Percentiles rank a stretch among this genome's conserved stretches.
Evolutionary conservation across 2,329 filamentous ascomycete species (phyloP).

Genomic region (Hypoxylon sp.): DNA sequence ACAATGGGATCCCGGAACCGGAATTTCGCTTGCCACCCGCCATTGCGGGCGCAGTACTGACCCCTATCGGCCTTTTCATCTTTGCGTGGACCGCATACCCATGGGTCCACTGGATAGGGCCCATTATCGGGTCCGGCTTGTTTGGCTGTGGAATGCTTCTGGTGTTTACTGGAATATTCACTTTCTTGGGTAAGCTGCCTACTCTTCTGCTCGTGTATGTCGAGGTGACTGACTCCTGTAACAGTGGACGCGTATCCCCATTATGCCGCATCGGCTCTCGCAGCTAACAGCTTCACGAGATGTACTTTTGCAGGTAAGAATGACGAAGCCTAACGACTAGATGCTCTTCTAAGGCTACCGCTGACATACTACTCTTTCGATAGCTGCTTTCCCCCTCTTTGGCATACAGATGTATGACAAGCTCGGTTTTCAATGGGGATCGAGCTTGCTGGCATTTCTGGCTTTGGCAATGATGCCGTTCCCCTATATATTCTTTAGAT

Average conservation of each 20-base stretch:
- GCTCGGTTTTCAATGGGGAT: conserved; percentile 76
- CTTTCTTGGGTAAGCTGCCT: conserved; percentile 73
- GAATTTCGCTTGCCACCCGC: conserved; percentile 84
- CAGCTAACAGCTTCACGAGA: conserved; percentile 82
- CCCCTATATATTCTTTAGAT: conserved; percentile 68
- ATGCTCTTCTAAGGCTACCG: neutral
- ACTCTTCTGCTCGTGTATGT: neutral
- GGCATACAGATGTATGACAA: conserved; percentile 75
- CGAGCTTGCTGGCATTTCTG: conserved; percentile 67
- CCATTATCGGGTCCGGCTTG: conserved; percentile 74
- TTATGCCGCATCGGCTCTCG: conserved; percentile 79
- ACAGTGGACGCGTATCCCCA: conserved; percentile 77
- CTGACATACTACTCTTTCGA: conserved; percentile 6
- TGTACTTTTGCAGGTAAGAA: conserved; percentile 74
- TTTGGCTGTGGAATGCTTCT: conserved; percentile 78
- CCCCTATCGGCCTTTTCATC: conserved; percentile 83
- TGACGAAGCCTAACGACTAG: neutral
- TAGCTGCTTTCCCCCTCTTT: conserved; percentile 79
- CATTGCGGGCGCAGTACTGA: conserved; percentile 76
- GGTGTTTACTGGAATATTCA: conserved; percentile 85
- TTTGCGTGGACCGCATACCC: conserved; percentile 87
- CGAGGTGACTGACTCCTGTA: conserved; percentile 21
- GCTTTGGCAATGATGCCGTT: conserved; percentile 70
- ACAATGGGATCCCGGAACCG: conserved; percentile 73
- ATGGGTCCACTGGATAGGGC: conserved; percentile 77